Evolutionary conservation across 768 basidiomycete genomes (phyloP).

Genomic region (Kwoniella botswanensis): DNA sequence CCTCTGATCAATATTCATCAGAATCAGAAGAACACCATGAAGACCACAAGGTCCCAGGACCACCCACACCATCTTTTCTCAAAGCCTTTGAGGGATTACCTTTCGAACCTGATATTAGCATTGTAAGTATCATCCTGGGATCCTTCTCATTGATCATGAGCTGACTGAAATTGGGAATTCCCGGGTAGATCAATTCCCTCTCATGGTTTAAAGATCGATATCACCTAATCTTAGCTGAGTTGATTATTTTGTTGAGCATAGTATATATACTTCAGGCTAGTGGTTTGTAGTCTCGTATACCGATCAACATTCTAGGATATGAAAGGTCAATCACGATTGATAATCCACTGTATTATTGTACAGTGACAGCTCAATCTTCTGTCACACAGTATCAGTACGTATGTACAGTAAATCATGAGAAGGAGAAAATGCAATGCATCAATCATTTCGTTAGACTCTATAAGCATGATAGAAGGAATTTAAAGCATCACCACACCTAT

Average conservation of each 20-base stretch:
- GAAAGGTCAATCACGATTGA: no score
- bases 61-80: constrained; percentile 14
- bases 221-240: constrained; percentile 21
- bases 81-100: constrained; percentile 20
- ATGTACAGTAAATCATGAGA: background rate
- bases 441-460: background rate
- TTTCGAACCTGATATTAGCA: constrained; percentile 21
- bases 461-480: constrained; percentile 12
- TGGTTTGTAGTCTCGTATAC: constrained; percentile 8
- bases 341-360: no score
- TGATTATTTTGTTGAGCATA: constrained; percentile 18
- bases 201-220: constrained; percentile 26
- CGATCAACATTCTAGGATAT: background rate
- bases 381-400: no score
- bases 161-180: background rate
- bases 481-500: constrained; percentile 86
- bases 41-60: background rate
- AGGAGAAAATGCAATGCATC: background rate
- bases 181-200: constrained; percentile 5
- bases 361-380: no score
- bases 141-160: background rate
- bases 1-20: background rate
- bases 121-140: constrained; percentile 9
- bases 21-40: background rate
- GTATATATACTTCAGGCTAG: constrained; percentile 32